Evolutionary conservation across 345 rosid genomes (phyloP).

Genomic region (Pugionium cornutum): DNA sequence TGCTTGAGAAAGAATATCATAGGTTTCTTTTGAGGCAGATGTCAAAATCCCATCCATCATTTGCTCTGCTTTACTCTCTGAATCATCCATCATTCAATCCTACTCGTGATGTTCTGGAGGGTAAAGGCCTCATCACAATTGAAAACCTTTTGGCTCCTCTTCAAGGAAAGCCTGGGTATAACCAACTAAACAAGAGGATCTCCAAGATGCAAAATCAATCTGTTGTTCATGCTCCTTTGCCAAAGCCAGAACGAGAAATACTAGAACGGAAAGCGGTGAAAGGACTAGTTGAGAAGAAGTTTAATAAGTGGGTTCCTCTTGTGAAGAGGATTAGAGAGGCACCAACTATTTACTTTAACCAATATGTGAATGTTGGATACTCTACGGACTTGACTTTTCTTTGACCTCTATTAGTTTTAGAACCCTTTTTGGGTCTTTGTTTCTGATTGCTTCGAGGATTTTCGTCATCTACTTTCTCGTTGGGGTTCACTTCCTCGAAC

Average conservation of each 20-base stretch:
- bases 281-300: constrained; percentile 57
- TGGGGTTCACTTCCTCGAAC: constrained; percentile 66
- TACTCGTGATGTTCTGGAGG: constrained; percentile 73
- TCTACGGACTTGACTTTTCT: constrained; percentile 52
- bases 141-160: constrained; percentile 73
- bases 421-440: constrained; percentile 36
- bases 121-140: constrained; percentile 54
- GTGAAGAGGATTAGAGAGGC: constrained; percentile 88
- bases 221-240: constrained; percentile 72
- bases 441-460: constrained; percentile 43
- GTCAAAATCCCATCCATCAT: too few relatives aligned
- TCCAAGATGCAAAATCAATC: constrained; percentile 48
- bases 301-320: constrained; percentile 71
- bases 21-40: too few relatives aligned
- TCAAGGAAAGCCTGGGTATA: constrained; percentile 60
- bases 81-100: constrained; percentile 57
- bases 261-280: constrained; percentile 73
- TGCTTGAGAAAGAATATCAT: too few relatives aligned
- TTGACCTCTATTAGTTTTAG: constrained; percentile 29
- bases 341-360: constrained; percentile 69
- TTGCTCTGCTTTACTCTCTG: constrained; percentile 49
- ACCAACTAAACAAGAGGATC: constrained; percentile 55
- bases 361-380: constrained; percentile 65
- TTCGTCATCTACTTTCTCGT: constrained; percentile 51
- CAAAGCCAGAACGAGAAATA: constrained; percentile 67